Evolutionary conservation across 2,329 filamentous ascomycete species (phyloP), one percentile per base, ranked within the genome.

Genomic region (Neonectria ditissima): DNA sequence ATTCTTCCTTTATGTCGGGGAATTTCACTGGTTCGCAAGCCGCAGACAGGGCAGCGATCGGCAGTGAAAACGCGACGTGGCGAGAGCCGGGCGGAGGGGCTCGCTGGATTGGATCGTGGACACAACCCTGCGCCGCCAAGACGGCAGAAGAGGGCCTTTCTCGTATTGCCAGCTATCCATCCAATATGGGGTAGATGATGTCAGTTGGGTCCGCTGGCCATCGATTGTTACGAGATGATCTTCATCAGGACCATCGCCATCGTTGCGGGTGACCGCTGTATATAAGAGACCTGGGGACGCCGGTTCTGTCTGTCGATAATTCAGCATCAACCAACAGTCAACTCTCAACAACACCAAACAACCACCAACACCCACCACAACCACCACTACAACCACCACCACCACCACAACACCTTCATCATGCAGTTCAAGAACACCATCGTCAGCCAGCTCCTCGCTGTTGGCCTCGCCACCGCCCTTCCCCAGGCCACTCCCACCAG

Each of bases 351-450:
- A 39, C 37, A 41, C n/a, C 37, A 41, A 34, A 43, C 7, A 24
- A 5, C 26, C 14, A 18, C 24, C 24, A 26, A 4, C 24, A 18
- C 26, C 24, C 59, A 13, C 43, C 30, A 55, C 37, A n/a, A n/a
- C 7, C 24, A 26, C 24, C 24, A 18, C 26, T 8, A 26, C 24
- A n/a, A n/a, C n/a, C 24, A 26, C 24, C 24, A 18, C 26, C 16
- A 26, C 24, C 59, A 13, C 43, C 30, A 55, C 37, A n/a, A n/a
- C 7, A 41, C n/a, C 58, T 10, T 48, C 63, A 73, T 39, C 39
- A 73, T 73, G 70, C 70, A 73, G 55, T 65, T 73, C 65, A 73
- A 73, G 70, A 62, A 63, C 56, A 59, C 73, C n/a, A 39, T 72
- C 34, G 48, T 64, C 47, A 48, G 66, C 43, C 55, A 56, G 60